phyloP scores from a whole-genome alignment of 163 green algal species.

The Trebouxia gelatinosa region DNA sequence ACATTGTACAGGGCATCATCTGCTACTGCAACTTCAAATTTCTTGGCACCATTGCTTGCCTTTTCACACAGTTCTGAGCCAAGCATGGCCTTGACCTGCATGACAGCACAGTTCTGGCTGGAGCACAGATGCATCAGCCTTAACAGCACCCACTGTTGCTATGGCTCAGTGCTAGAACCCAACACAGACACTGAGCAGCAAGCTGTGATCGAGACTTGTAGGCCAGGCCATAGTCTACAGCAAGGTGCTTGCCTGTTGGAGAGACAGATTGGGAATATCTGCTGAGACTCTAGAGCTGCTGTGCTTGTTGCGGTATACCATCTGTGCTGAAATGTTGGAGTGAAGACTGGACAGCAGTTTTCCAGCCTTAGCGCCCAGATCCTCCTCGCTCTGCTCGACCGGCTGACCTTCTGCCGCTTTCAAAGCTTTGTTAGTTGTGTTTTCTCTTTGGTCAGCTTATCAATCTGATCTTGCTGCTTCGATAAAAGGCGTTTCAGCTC shows the following conservation, averaged over 20 bases:
- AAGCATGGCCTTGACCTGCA: constrained; percentile 12
- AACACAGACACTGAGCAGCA: no score
- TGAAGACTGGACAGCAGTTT: background rate
- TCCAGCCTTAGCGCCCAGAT: background rate
- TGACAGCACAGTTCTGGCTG: no score
- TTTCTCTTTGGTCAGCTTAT: constrained; percentile 16
- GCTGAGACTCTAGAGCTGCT: constrained; percentile 8
- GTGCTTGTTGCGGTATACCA: constrained; percentile 13
- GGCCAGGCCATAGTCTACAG: no score
- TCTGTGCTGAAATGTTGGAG: constrained; percentile 4
- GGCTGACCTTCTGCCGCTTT: constrained; percentile 3
- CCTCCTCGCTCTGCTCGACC: background rate
- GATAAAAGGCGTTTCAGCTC: constrained; percentile 22
- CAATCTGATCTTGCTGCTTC: constrained; percentile 20
- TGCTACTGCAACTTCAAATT: background rate
- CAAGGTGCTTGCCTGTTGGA: background rate
- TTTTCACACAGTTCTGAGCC: background rate
- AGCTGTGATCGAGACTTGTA: no score
- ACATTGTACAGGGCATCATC: background rate
- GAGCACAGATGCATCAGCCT: no score
- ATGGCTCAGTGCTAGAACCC: no score
- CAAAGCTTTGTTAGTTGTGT: constrained; percentile 5
- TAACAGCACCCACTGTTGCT: no score
- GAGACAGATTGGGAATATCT: constrained; percentile 9
- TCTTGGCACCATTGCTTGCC: constrained; percentile 26